Percentiles rank a stretch among this genome's conserved stretches.
phyloP scores from a whole-genome alignment of 2,329 filamentous ascomycete genomes.

The Trichoderma harzianum region DNA sequence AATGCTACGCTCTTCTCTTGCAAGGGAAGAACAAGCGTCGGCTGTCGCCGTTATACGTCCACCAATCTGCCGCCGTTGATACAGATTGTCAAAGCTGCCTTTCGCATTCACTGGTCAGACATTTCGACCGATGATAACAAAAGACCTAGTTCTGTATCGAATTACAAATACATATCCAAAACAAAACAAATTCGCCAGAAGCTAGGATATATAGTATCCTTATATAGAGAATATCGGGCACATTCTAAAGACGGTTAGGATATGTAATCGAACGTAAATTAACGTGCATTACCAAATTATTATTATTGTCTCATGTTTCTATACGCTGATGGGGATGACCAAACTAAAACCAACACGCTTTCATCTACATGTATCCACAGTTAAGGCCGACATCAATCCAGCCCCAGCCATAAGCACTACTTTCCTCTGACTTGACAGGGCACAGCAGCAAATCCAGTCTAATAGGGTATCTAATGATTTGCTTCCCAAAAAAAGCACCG shows the following conservation, averaged over 20 bases:
- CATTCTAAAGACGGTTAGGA: background rate
- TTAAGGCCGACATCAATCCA: background rate
- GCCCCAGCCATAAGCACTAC: background rate
- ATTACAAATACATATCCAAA: too few species aligned
- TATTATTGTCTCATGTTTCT: background rate
- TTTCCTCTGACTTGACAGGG: background rate
- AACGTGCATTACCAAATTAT: background rate
- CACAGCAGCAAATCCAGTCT: background rate
- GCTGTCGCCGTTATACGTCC: too few species aligned
- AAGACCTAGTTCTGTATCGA: too few species aligned
- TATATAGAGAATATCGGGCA: background rate
- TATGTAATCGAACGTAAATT: background rate
- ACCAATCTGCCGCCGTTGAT: background rate
- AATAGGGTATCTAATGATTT: background rate
- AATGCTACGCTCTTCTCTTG: too few species aligned
- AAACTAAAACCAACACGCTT: background rate
- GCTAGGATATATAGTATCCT: background rate
- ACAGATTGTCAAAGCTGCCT: background rate
- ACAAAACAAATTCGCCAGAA: background rate
- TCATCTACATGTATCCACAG: background rate
- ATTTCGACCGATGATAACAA: too few species aligned
- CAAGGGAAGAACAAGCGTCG: too few species aligned
- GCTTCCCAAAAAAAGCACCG: background rate
- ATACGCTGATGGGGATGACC: background rate
- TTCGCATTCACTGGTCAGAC: too few species aligned